A percentile compares a stretch with the other conserved stretches of the same genome.
phyloP scores from a whole-genome alignment of 164 flowering plant genomes.

The Vitis riparia region DNA sequence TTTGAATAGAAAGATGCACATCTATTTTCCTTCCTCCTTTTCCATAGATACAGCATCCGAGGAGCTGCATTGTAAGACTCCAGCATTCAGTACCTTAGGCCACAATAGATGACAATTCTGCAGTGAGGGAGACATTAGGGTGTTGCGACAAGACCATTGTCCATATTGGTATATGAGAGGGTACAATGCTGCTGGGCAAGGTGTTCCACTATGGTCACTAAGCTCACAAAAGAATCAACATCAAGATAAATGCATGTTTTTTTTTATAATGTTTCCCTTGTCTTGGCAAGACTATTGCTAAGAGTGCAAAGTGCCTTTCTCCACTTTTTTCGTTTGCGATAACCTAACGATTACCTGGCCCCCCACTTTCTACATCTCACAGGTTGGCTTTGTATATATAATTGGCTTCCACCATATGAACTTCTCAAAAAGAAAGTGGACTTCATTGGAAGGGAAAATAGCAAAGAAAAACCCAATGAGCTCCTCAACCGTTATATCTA shows the following conservation, averaged over 20 bases:
- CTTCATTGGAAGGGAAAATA: background rate
- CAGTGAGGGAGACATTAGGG: background rate
- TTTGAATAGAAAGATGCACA: no score
- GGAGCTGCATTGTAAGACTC: no score
- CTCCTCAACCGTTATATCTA: conserved; percentile 19
- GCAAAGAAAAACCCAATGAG: background rate
- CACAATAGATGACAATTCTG: no score
- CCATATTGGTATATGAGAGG: background rate
- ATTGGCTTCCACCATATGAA: background rate
- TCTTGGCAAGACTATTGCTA: background rate
- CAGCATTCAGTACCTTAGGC: no score
- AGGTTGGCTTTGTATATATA: conserved; percentile 6
- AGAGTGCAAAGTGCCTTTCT: no score
- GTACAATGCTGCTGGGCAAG: background rate
- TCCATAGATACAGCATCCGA: no score
- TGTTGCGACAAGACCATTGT: background rate
- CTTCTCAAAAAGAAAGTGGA: background rate
- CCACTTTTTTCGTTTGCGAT: no score
- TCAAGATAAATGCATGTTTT: background rate
- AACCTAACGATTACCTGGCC: no score
- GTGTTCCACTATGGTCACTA: conserved; percentile 4
- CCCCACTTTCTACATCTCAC: background rate
- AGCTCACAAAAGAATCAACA: background rate
- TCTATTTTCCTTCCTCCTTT: no score
- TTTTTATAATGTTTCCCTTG: background rate